phyloP scores from a whole-genome alignment of 805 yeast genomes.

The Nakazawaea sp. region DNA sequence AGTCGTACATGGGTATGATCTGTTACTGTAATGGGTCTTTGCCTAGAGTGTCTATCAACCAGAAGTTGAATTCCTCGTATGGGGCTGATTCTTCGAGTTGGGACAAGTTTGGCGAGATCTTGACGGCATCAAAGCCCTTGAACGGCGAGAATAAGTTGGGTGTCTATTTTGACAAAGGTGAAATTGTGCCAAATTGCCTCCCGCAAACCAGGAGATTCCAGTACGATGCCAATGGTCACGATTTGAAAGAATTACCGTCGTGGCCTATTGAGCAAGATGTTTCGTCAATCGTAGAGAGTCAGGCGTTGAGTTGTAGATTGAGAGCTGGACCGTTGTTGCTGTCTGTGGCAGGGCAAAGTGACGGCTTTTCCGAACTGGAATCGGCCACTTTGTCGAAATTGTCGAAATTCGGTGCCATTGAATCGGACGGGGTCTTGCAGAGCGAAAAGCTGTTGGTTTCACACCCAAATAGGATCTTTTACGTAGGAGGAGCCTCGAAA shows the following conservation, averaged over 20 bases:
- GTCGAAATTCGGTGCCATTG: conserved; percentile 32
- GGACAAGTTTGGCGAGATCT: conserved; percentile 52
- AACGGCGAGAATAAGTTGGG: conserved; percentile 49
- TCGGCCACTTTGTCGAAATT: conserved; percentile 18
- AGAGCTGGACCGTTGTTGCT: conserved; percentile 75
- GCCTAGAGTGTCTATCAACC: conserved; percentile 74
- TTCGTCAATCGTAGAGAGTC: conserved; percentile 74
- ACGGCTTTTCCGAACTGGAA: conserved; percentile 10
- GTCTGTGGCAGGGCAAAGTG: conserved; percentile 11
- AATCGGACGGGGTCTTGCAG: conserved; percentile 45
- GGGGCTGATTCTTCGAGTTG: conserved; percentile 35
- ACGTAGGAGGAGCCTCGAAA: conserved; percentile 84
- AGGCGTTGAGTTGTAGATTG: conserved; percentile 76
- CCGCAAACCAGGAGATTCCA: conserved; percentile 54
- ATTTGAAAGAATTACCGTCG: conserved; percentile 22
- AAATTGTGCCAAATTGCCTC: conserved; percentile 77
- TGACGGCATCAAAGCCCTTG: conserved; percentile 28
- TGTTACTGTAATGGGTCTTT: conserved; percentile 89
- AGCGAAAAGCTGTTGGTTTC: conserved; percentile 34
- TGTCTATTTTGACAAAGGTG: conserved; percentile 83
- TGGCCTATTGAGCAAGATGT: conserved; percentile 63
- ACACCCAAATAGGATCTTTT: conserved; percentile 64
- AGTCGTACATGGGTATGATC: conserved; percentile 88
- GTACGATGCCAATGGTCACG: conserved; percentile 29
- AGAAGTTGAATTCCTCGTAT: conserved; percentile 46